Evolutionary conservation across 495 filamentous ascomycete genomes (phyloP).

Genomic region (Annulohypoxylon bovei): DNA sequence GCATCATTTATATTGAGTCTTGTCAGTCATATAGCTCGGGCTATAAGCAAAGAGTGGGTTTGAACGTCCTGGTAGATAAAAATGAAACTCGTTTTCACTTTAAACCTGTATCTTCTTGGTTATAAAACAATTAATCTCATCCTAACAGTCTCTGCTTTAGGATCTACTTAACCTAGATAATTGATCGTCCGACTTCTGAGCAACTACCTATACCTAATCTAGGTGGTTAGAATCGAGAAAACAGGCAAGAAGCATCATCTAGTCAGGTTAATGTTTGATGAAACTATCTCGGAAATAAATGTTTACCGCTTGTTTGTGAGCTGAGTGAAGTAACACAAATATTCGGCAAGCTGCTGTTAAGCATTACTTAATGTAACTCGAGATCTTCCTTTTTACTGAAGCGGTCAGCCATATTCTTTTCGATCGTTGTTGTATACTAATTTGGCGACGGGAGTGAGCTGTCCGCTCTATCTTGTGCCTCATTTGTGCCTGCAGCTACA

Average conservation of each 20-base stretch:
- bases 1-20: not conserved
- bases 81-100: not conserved
- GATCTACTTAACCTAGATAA: too few relatives aligned
- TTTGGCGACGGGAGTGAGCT: not conserved
- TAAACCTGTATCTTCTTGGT: not conserved
- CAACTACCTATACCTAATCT: too few relatives aligned
- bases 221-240: not conserved
- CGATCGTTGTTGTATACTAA: not conserved
- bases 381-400: conserved; percentile 9
- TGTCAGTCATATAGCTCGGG: not conserved
- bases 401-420: conserved; percentile 16
- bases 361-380: conserved; percentile 4
- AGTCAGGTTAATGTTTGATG: not conserved
- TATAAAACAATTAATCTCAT: not conserved
- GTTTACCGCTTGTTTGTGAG: conserved; percentile 7
- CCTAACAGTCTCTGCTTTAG: not conserved
- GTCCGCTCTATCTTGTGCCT: not conserved
- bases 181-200: not conserved
- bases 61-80: not conserved
- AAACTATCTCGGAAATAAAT: not conserved
- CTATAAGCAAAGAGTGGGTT: not conserved
- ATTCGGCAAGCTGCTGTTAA: conserved; percentile 8
- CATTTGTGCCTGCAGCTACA: conserved; percentile 2
- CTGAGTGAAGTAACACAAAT: not conserved
- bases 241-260: not conserved